Percentiles rank a stretch among this genome's conserved stretches.
These are phyloP conservation scores for Handroanthus guayacan DNA, from an alignment of 257 asterid genomes.

Conservation along the genomic window DNA sequence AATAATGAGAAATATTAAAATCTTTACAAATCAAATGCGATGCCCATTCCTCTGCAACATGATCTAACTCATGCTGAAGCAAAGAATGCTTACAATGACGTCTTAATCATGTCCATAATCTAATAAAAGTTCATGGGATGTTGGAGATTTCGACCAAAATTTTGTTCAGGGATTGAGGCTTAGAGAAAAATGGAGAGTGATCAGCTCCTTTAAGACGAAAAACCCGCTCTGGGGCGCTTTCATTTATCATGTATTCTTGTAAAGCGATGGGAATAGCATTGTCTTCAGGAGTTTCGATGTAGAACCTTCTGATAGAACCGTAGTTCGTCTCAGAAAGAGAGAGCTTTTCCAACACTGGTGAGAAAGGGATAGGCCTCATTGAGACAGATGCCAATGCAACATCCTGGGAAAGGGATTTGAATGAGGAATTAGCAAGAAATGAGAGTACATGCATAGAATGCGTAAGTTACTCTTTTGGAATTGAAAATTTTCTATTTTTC, in stretches of 20 bases:
- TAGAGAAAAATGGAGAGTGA: constrained; percentile 96
- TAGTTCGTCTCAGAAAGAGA: constrained; percentile 76
- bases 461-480: background rate
- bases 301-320: constrained; percentile 85
- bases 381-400: constrained; percentile 95
- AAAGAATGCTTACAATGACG: too few species aligned
- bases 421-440: constrained; percentile 24
- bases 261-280: constrained; percentile 76
- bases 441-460: background rate
- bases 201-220: constrained; percentile 89
- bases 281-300: constrained; percentile 81
- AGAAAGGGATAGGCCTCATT: constrained; percentile 92
- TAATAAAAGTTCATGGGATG: constrained; percentile 45
- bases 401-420: constrained; percentile 63
- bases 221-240: constrained; percentile 73
- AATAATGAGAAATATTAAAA: too few species aligned
- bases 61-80: too few species aligned
- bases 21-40: too few species aligned
- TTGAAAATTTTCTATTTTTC: background rate
- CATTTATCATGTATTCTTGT: constrained; percentile 77
- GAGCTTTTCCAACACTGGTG: constrained; percentile 87
- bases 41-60: too few species aligned
- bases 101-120: too few species aligned
- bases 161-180: constrained; percentile 94
- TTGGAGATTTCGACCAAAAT: constrained; percentile 79